Evolutionary conservation across 2,329 filamentous ascomycete species (phyloP).

Genomic region (Rhinocladiella similis): DNA sequence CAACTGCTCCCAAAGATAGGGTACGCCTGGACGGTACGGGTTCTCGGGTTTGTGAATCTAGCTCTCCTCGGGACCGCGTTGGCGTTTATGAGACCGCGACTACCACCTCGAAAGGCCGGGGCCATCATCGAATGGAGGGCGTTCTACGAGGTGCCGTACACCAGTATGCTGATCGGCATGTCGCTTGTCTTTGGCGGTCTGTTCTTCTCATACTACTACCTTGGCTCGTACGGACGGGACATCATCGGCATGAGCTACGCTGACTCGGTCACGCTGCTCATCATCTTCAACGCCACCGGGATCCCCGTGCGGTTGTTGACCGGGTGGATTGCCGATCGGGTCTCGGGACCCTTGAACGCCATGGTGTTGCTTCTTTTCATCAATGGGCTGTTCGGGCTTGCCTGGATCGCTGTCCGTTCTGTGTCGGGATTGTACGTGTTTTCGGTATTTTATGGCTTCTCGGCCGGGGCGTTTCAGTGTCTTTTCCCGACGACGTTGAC

Average conservation of each 20-base stretch:
- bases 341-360: conserved; percentile 61
- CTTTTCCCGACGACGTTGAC: conserved; percentile 65
- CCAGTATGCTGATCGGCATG: conserved; percentile 33
- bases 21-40: conserved; percentile 65
- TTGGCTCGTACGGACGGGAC: conserved; percentile 17
- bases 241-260: conserved; percentile 49
- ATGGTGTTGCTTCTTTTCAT: conserved; percentile 53
- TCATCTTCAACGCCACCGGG: conserved; percentile 63
- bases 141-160: conserved; percentile 53
- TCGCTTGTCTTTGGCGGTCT: conserved; percentile 24
- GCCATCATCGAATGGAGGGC: conserved; percentile 53
- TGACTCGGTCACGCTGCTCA: conserved; percentile 54
- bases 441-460: conserved; percentile 64
- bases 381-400: conserved; percentile 48
- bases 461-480: conserved; percentile 63
- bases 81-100: conserved; percentile 49
- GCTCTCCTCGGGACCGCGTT: conserved; percentile 39
- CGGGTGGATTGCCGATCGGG: conserved; percentile 57
- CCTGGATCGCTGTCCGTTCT: conserved; percentile 59
- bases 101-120: conserved; percentile 52
- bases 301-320: conserved; percentile 55
- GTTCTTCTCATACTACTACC: conserved; percentile 26
- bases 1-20: conserved; percentile 61
- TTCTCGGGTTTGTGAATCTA: conserved; percentile 61
- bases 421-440: conserved; percentile 60